These are phyloP conservation scores for Cercospora janseana DNA, from an alignment of 2,329 filamentous ascomycete species.

Conservation along the genomic window DNA sequence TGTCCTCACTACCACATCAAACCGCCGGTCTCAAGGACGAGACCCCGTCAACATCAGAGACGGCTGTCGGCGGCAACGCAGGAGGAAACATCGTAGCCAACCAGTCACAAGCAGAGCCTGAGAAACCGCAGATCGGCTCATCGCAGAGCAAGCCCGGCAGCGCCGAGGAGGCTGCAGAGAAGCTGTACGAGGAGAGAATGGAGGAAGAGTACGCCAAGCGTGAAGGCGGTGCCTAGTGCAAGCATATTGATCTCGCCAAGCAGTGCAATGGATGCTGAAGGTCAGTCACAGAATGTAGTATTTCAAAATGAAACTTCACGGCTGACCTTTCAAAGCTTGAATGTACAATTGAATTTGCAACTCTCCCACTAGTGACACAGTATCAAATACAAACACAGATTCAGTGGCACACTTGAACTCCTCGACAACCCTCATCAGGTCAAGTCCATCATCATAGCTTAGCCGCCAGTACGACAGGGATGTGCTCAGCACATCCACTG, in stretches of 20 bases:
- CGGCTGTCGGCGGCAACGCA: conserved; percentile 24
- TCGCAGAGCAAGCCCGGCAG: conserved; percentile 32
- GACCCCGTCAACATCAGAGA: conserved; percentile 32
- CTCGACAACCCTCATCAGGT: no score
- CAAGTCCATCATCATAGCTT: no score
- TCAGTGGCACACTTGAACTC: no score
- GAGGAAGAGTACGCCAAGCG: conserved; percentile 48
- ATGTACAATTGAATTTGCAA: no score
- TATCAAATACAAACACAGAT: no score
- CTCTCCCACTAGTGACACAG: not conserved
- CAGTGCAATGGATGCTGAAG: not conserved
- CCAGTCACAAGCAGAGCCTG: conserved; percentile 21
- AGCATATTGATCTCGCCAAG: not conserved
- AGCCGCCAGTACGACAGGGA: no score
- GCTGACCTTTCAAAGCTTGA: no score
- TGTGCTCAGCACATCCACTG: no score
- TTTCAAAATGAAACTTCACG: no score
- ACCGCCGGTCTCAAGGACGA: conserved; percentile 27
- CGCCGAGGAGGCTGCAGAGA: conserved; percentile 38
- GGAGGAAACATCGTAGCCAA: conserved; percentile 26
- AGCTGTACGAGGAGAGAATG: conserved; percentile 43
- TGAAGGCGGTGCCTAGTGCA: conserved; percentile 42
- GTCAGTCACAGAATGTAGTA: conserved; percentile 1
- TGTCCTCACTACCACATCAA: conserved; percentile 26
- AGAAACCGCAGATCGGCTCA: conserved; percentile 27